These are phyloP conservation scores for Porcisia deanei DNA, from an alignment of 208 protist genomes.

Conservation along the genomic window DNA sequence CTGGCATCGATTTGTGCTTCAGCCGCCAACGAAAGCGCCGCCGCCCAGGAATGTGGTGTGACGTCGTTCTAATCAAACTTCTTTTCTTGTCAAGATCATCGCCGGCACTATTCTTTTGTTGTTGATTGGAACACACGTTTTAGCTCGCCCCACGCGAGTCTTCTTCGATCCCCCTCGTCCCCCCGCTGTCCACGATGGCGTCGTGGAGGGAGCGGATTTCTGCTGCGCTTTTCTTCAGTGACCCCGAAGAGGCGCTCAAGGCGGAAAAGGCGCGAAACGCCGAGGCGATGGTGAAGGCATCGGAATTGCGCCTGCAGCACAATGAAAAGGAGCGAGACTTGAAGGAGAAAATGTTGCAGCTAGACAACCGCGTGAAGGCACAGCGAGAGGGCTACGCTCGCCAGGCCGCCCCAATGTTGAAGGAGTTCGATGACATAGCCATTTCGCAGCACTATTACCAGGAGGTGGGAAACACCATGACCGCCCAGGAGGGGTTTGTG, in stretches of 20 bases:
- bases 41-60: too few relatives aligned
- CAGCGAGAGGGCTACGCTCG: constrained; percentile 56
- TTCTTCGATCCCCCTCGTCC: too few relatives aligned
- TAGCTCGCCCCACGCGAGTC: too few relatives aligned
- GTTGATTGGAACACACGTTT: too few relatives aligned
- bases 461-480: constrained; percentile 52
- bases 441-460: constrained; percentile 84
- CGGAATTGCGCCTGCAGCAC: constrained; percentile 37
- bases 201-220: constrained; percentile 33
- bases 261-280: constrained; percentile 74
- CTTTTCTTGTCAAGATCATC: too few relatives aligned
- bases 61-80: too few relatives aligned
- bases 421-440: constrained; percentile 78
- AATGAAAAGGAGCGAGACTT: constrained; percentile 44
- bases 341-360: constrained; percentile 22
- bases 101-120: too few relatives aligned
- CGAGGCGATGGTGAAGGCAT: constrained; percentile 53
- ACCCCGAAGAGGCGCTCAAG: constrained; percentile 57
- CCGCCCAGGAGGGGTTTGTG: constrained; percentile 50
- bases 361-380: constrained; percentile 51
- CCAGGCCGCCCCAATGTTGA: constrained; percentile 56
- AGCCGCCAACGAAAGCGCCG: too few relatives aligned
- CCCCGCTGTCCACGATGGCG: constrained; percentile 26
- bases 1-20: too few relatives aligned
- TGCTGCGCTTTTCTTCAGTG: constrained; percentile 50